A percentile compares a stretch with the other conserved stretches of the same genome.
Conservation (phyloP, 257 asterid species). For the Agastache rugosa region DNA sequence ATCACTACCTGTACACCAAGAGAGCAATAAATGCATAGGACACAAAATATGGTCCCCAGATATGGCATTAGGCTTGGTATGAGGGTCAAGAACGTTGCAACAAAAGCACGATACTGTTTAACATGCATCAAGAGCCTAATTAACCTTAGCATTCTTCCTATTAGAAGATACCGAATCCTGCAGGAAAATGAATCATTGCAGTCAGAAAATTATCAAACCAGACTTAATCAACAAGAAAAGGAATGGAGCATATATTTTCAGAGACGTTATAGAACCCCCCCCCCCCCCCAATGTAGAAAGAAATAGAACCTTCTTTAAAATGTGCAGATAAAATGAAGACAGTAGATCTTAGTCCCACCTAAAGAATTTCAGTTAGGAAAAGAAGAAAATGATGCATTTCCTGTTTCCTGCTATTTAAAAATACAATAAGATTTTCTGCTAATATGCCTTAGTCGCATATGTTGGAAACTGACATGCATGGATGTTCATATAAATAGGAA, state of each 20-base stretch:
- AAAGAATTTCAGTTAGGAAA: slow-evolving; percentile 11
- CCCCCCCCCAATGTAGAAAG: not conserved
- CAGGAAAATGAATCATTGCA: slow-evolving; percentile 22
- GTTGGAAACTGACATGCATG: slow-evolving; percentile 28
- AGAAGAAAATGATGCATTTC: not conserved
- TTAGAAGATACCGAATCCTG: slow-evolving; percentile 99
- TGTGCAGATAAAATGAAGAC: not conserved
- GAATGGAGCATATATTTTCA: slow-evolving; percentile 1
- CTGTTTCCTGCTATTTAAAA: slow-evolving; percentile 21
- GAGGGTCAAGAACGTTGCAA: slow-evolving; percentile 91
- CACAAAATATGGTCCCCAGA: slow-evolving; percentile 89
- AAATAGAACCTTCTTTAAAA: not conserved
- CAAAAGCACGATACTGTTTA: slow-evolving; percentile 86
- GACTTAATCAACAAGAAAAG: slow-evolving; percentile 7
- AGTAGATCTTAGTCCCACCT: not conserved
- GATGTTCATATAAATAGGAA: slow-evolving; percentile 12
- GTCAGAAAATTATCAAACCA: slow-evolving; percentile 19
- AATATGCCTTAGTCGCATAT: slow-evolving; percentile 2
- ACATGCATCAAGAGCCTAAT: slow-evolving; percentile 95
- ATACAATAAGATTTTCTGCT: slow-evolving; percentile 14
- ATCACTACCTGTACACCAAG: slow-evolving; percentile 85
- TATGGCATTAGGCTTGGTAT: slow-evolving; percentile 98
- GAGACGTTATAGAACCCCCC: not conserved
- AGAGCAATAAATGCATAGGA: slow-evolving; percentile 93
- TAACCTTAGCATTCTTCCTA: slow-evolving; percentile 93